Evolutionary conservation across 2,329 filamentous ascomycete genomes (phyloP).

Genomic region (Basipetospora chlamydospora): DNA sequence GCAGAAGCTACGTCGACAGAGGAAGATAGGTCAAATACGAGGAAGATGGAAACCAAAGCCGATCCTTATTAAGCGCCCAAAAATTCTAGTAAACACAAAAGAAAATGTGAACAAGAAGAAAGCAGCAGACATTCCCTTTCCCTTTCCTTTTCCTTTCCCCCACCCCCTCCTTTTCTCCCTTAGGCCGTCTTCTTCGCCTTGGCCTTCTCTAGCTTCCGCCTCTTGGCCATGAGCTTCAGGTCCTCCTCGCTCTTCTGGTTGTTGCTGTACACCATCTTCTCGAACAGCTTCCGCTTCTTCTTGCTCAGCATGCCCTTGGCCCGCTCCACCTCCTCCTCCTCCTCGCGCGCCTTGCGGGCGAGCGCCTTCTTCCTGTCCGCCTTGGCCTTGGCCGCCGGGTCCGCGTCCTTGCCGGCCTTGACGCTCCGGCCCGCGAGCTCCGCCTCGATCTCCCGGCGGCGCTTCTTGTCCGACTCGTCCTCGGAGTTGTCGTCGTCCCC

Average conservation of each 20-base stretch:
- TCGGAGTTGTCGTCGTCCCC: constrained; percentile 23
- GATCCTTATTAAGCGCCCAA: too few species aligned
- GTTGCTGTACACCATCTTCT: constrained; percentile 95
- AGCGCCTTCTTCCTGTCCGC: constrained; percentile 56
- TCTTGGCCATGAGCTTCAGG: constrained; percentile 74
- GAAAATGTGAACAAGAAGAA: background rate
- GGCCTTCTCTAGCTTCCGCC: constrained; percentile 72
- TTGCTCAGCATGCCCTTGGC: constrained; percentile 97
- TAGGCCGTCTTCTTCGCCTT: constrained; percentile 25
- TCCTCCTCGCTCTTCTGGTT: constrained; percentile 86
- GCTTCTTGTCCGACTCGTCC: constrained; percentile 33
- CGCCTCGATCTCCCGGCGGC: constrained; percentile 84
- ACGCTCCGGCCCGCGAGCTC: constrained; percentile 62
- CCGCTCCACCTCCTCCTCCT: constrained; percentile 78
- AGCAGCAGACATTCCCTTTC: background rate
- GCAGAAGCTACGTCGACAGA: too few species aligned
- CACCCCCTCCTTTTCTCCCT: background rate
- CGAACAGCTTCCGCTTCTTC: constrained; percentile 92
- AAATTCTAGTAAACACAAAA: background rate
- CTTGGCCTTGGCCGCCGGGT: constrained; percentile 42
- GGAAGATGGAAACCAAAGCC: too few species aligned
- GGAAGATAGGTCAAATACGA: too few species aligned
- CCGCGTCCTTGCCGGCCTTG: constrained; percentile 29
- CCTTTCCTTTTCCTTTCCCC: too few species aligned
- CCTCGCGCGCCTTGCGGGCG: constrained; percentile 55